Evolutionary conservation across 2,329 filamentous ascomycete genomes (phyloP), one percentile per base, ranked within the genome.

Genomic region (Xylaria multiplex): DNA sequence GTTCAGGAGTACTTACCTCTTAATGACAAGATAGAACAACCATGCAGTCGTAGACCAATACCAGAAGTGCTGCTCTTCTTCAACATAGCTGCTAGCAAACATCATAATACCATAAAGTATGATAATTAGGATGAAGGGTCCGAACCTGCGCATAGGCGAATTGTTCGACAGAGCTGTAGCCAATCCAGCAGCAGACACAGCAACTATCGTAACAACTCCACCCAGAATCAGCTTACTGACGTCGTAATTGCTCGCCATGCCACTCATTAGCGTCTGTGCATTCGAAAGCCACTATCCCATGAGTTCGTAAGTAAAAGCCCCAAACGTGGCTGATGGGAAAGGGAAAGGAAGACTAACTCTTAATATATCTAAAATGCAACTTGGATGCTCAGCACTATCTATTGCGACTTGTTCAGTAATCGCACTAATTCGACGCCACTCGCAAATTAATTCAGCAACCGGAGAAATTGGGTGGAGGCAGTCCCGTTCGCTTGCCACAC

Each of bases 1-100:
- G 19, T 60, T 53, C 27, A 37, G 22, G n/a, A 24, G 40, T 16
- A 59, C 27, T 64, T 69, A 79, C 74, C 81, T 79, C 70, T 82
- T 84, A 48, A 86, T 69, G 37, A 82, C 83, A 13, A 90, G 79
- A 35, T 84, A 81, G 1, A 82, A 79, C 37, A 91, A 75, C 92
- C 92, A 96, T 6, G 88, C 86, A 0, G 91, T 89, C 0, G 90
- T 86, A 1, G 88, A 80, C 93, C 95, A 98, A 79, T 99, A 98
- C 96, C 96, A 99, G 77, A 97, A 97, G 71, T 98, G 93, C 56
- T 99, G 96, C 78, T 99, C 96, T 80, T 99, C 96, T 79, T 99
- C 96, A 2, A 99, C 93, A 77, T 96, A 99, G 75, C 94, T 98
- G 77, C 93, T 97, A 9, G 94, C 95, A 79, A 98, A 98, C 94